Evolutionary conservation across 768 basidiomycete genomes (phyloP), one percentile per base, ranked within the genome.

Genomic region (Mycena metata): DNA sequence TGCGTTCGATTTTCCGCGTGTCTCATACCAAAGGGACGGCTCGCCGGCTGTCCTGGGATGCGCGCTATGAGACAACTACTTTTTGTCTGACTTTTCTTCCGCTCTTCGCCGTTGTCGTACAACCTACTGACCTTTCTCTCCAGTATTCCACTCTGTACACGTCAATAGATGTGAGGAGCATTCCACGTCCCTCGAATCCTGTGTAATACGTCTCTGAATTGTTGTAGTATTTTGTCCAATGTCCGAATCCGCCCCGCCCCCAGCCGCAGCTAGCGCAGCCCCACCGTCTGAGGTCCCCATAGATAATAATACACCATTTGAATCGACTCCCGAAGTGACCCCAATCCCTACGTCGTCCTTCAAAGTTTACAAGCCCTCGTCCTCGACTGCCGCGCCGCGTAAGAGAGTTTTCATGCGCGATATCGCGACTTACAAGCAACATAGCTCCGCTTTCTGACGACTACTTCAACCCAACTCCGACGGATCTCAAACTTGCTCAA

Each of bases 1-100:
- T 94, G 92, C 92, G 92, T 93, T 93, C 91, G 92, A 94, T 80
- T 76, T n/a, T 81, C 77, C 83, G 77, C 79, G 78, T 76, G 77
- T 82, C 83, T 82, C 83, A 85, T 73, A 82, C 85, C 88, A 91
- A 92, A 93, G 86, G 91, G 88, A 81, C 81, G 84, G 87, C 89
- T 84, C 83, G 92, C 92, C 92, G 82, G 90, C 87, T 82, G 81
- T 84, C 88, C 91, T 91, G 91, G 85, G 87, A 83, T 73, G 75
- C 79, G 79, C 83, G 85, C 76, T 79, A 86, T 93, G 92, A 93
- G 92, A 93, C 91, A 89, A 87, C 74, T 76, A 76, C 60, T 76
- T 76, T 66, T 78, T 65, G 76, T 81, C 89, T 91, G 89, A 90
- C 75, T 72, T 66, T 47, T 62, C 64, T 58, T n/a, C 21, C 69